Evolutionary conservation across 306 rosid genomes (phyloP).

Genomic region (Acacia crassicarpa): DNA sequence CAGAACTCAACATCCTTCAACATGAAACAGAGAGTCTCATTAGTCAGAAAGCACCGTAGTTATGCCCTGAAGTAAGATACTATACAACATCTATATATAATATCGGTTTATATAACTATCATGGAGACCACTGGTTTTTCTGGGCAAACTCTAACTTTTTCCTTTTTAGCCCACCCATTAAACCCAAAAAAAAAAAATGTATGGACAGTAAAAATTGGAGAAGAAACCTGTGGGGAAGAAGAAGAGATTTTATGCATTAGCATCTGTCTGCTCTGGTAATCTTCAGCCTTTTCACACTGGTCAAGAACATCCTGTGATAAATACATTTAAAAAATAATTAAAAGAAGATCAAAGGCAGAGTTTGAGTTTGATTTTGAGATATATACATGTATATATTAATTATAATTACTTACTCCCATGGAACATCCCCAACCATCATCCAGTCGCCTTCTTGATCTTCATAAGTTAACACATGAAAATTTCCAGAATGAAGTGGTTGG

Average conservation of each 20-base stretch:
- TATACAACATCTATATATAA: slow-evolving; percentile 28
- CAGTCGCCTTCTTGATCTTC: slow-evolving; percentile 62
- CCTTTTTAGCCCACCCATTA: slow-evolving; percentile 25
- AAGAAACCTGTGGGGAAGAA: background rate
- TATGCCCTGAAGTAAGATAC: background rate
- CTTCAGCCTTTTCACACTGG: slow-evolving; percentile 57
- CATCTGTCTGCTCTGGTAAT: slow-evolving; percentile 61
- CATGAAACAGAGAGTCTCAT: background rate
- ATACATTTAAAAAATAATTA: slow-evolving; percentile 8
- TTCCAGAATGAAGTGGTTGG: slow-evolving; percentile 37
- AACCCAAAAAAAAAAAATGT: slow-evolving; percentile 28
- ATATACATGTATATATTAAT: background rate
- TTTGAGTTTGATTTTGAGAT: background rate
- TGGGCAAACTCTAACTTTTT: slow-evolving; percentile 16
- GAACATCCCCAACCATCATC: slow-evolving; percentile 71
- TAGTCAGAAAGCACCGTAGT: background rate
- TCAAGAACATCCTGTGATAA: slow-evolving; percentile 52
- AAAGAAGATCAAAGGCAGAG: background rate
- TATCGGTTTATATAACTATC: slow-evolving; percentile 31
- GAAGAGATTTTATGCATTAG: slow-evolving; percentile 17
- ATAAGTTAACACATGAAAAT: slow-evolving; percentile 46
- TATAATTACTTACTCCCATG: slow-evolving; percentile 59
- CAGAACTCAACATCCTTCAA: background rate
- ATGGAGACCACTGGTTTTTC: slow-evolving; percentile 23
- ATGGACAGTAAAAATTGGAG: slow-evolving; percentile 40